Conservation (phyloP, 768 basidiomycete genomes). For the Auricularia cornea region DNA sequence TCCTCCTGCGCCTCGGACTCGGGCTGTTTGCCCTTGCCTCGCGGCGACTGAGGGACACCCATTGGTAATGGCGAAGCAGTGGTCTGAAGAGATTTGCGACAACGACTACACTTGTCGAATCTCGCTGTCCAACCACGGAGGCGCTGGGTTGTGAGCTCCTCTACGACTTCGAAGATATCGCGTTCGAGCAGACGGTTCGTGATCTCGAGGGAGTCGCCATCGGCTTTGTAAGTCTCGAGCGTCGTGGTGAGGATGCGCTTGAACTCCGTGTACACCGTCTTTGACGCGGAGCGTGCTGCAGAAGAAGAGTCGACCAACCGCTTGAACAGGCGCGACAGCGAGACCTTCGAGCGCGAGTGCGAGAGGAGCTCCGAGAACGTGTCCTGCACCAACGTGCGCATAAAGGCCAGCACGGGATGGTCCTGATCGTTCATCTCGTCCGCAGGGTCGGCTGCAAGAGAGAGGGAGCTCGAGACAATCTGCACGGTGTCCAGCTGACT, state of each 20-base stretch:
- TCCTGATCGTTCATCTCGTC: constrained; percentile 16
- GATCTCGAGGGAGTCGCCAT: constrained; percentile 82
- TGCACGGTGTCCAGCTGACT: constrained; percentile 79
- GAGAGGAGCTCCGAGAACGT: constrained; percentile 81
- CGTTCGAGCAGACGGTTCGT: constrained; percentile 73
- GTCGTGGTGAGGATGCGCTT: constrained; percentile 87
- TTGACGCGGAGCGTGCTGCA: constrained; percentile 37
- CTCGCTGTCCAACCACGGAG: constrained; percentile 38
- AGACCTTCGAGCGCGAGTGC: constrained; percentile 70
- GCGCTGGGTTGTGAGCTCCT: constrained; percentile 49
- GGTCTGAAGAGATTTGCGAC: not conserved
- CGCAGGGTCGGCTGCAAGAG: constrained; percentile 8
- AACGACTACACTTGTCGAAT: constrained; percentile 2
- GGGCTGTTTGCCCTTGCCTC: too few relatives aligned
- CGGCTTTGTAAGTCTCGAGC: constrained; percentile 88
- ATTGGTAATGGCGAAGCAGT: not conserved
- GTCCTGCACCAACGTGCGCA: constrained; percentile 72
- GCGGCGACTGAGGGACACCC: too few relatives aligned
- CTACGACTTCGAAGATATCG: constrained; percentile 72
- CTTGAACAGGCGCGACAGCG: constrained; percentile 89
- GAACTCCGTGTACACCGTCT: constrained; percentile 83
- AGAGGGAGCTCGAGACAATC: constrained; percentile 38
- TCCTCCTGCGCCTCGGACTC: too few relatives aligned
- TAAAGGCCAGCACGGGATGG: constrained; percentile 34
- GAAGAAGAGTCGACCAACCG: constrained; percentile 74